phyloP scores from a whole-genome alignment of 1,284 basidiomycete species.

The Bondarzewia mesenterica region DNA sequence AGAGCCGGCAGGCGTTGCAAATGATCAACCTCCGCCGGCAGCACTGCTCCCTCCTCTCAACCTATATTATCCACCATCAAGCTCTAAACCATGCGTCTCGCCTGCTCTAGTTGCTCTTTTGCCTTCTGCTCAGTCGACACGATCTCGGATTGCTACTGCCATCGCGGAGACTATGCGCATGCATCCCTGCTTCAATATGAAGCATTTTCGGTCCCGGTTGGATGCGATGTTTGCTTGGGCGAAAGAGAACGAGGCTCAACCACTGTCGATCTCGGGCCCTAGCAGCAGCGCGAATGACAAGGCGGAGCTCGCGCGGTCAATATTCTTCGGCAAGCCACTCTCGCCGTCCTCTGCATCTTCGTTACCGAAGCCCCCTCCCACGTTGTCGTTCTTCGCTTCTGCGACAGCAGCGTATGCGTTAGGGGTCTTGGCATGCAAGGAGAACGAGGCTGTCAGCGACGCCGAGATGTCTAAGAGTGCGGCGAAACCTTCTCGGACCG shows the following conservation, averaged over 20 bases:
- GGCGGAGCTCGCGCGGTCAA: slow-evolving; percentile 24
- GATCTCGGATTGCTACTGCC: slow-evolving; percentile 29
- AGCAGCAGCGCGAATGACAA: slow-evolving; percentile 12
- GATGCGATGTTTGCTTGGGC: slow-evolving; percentile 38
- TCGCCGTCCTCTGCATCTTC: slow-evolving; percentile 8
- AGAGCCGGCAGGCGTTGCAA: slow-evolving; percentile 29
- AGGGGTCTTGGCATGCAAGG: slow-evolving; percentile 34
- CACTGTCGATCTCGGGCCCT: background rate
- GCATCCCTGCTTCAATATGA: slow-evolving; percentile 43
- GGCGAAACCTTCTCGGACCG: slow-evolving; percentile 10
- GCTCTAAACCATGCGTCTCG: slow-evolving; percentile 12
- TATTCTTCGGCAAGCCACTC: slow-evolving; percentile 27
- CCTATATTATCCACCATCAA: slow-evolving; percentile 14
- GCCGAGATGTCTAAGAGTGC: slow-evolving; percentile 3
- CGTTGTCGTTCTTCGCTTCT: slow-evolving; percentile 51
- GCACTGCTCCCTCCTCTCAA: slow-evolving; percentile 7
- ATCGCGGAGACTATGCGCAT: slow-evolving; percentile 38
- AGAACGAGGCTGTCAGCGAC: slow-evolving; percentile 13
- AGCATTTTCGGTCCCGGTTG: slow-evolving; percentile 37
- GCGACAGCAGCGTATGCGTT: slow-evolving; percentile 48
- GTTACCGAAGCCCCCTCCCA: slow-evolving; percentile 25
- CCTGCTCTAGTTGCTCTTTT: slow-evolving; percentile 30
- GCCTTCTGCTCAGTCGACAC: slow-evolving; percentile 28
- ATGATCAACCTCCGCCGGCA: slow-evolving; percentile 9
- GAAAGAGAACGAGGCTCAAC: slow-evolving; percentile 12